phyloP scores from a whole-genome alignment of 495 filamentous ascomycete species.

The Staphylotrichum tortipilum region DNA sequence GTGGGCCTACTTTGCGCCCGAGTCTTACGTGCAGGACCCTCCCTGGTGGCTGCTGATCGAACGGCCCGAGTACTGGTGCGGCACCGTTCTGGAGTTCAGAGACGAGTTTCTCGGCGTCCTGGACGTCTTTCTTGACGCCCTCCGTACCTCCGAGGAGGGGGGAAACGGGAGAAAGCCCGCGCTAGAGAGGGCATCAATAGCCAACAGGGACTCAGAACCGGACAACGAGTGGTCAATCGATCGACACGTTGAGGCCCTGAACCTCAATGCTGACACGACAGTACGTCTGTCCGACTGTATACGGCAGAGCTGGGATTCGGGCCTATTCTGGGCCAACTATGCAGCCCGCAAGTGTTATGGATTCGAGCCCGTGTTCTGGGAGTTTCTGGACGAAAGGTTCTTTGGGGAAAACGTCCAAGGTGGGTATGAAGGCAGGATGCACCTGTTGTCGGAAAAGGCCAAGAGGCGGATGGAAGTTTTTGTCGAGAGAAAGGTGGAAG shows the following conservation, averaged over 20 bases:
- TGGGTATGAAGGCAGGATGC: conserved; percentile 17
- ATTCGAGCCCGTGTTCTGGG: conserved; percentile 21
- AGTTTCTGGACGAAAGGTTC: conserved; percentile 17
- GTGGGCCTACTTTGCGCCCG: conserved; percentile 7
- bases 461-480: conserved; percentile 13
- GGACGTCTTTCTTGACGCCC: neutral
- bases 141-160: neutral
- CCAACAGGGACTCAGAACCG: too few species aligned
- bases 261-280: neutral
- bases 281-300: conserved; percentile 15
- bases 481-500: conserved; percentile 19
- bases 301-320: conserved; percentile 25
- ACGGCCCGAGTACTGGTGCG: neutral
- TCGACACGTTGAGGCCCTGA: neutral
- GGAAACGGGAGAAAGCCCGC: too few species aligned
- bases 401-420: conserved; percentile 21
- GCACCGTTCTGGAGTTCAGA: neutral
- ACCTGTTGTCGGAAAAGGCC: conserved; percentile 10
- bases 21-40: neutral
- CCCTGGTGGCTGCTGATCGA: conserved; percentile 8
- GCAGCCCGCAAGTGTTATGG: conserved; percentile 22
- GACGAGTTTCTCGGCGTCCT: neutral
- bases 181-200: too few species aligned
- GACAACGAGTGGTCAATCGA: neutral
- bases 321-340: conserved; percentile 25